Base-by-base conservation (phyloP, 805 yeast genomes). In the Candida nonsorbophila region DNA sequence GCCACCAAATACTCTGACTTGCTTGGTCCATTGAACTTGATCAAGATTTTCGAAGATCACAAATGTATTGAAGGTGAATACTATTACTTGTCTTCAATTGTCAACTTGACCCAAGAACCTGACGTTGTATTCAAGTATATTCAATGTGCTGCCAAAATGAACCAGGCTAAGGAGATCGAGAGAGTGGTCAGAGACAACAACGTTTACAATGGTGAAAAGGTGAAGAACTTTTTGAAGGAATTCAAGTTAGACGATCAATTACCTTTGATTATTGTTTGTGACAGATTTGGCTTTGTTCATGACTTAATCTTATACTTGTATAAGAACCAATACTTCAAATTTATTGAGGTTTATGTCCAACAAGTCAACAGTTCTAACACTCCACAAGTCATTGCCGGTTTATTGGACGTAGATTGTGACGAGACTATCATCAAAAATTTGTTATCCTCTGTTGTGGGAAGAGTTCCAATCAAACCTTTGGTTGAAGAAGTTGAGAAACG, bases 281-380 rank as follows among this genome's bases (percentile, higher is more conserved):
- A 92, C 66, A 78, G 96, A 53, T 85, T 70, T 64, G 70, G 79
- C 56, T 92, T 78, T 56, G 86, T 88, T 32, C 97, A 92, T 57
- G 99, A 92, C 58, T 74, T 92, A 64, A 79, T 92, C 33, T 72
- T 92, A 50, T 92, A 84, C 65, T 72, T 92, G 55, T 92, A 92
- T 79, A 92, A 90, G 68, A 84, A 88, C 63, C 88, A 90, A 59
- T 90, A 79, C 63, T 84, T 87, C 77, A 87, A 92, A 60, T 92
- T 90, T 48, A 92, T 92, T 59, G 97, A 92, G 66, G 95, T 92
- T 27, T 92, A 90, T 51, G 98, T 92, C 33, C 97, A 92, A 67
- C 94, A 87, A 55, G 97, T 92, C 29, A 92, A 92, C 62, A 95
- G 98, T 30, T 69, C 94, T 6, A 85, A 84, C 55, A 85, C 99